Conservation (phyloP, 1,139 yeast species). For the Kurtzmaniella quercitrusa region DNA sequence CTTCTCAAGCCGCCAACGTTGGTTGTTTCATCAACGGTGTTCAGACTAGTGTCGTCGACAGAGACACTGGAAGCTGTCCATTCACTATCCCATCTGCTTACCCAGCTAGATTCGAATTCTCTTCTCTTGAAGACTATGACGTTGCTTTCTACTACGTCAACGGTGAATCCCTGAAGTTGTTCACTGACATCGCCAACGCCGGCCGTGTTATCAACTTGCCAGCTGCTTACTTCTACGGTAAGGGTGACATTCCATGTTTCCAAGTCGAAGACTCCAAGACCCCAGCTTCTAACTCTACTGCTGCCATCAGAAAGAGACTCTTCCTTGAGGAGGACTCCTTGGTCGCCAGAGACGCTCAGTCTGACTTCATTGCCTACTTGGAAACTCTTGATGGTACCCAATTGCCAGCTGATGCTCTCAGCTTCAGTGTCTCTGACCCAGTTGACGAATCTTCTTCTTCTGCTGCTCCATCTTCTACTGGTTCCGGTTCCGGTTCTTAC, state of each 20-base stretch:
- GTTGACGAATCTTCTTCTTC: conserved; percentile 11
- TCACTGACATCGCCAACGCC: conserved; percentile 33
- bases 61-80: conserved; percentile 40
- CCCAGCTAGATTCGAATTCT: conserved; percentile 26
- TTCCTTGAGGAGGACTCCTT: conserved; percentile 12
- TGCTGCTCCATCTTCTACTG: conserved; percentile 10
- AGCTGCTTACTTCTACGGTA: conserved; percentile 26
- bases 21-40: conserved; percentile 36
- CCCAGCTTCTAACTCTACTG: conserved; percentile 39
- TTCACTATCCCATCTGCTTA: conserved; percentile 30
- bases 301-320: conserved; percentile 42
- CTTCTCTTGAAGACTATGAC: conserved; percentile 28
- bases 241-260: conserved; percentile 23
- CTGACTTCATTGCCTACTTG: conserved; percentile 29
- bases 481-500: conserved; percentile 15
- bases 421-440: conserved; percentile 23
- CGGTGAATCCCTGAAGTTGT: conserved; percentile 22
- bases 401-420: conserved; percentile 11
- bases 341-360: conserved; percentile 26
- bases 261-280: conserved; percentile 25
- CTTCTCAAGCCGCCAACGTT: conserved; percentile 25
- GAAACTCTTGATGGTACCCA: conserved; percentile 26
- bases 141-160: conserved; percentile 36
- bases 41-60: conserved; percentile 33
- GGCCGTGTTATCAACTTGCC: conserved; percentile 34